Percentiles rank a stretch among this genome's conserved stretches.
Conservation (phyloP, 345 rosid species). For the Capsella bursapastoris region DNA sequence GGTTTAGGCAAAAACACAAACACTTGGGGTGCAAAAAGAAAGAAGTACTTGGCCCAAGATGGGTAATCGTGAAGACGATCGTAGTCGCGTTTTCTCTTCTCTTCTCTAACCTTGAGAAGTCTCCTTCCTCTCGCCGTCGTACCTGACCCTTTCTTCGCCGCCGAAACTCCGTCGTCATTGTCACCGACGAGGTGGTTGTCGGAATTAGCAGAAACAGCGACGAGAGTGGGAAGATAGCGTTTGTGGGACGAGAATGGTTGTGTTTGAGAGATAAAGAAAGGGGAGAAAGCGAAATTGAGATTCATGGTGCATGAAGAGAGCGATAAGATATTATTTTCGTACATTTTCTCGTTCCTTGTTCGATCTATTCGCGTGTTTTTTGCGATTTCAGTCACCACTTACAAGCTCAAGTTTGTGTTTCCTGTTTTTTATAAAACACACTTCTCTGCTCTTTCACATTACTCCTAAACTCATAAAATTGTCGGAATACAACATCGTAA, state of each 20-base stretch:
- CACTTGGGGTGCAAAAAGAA: constrained; percentile 34
- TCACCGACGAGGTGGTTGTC: constrained; percentile 19
- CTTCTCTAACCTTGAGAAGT: constrained; percentile 77
- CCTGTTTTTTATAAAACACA: background rate
- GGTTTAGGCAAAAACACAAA: constrained; percentile 38
- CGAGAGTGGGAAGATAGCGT: constrained; percentile 18
- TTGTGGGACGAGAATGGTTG: constrained; percentile 32
- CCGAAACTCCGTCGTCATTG: constrained; percentile 26
- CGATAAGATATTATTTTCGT: constrained; percentile 2
- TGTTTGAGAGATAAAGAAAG: constrained; percentile 1
- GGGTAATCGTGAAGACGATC: constrained; percentile 83
- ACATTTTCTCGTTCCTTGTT: constrained; percentile 27
- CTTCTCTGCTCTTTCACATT: background rate
- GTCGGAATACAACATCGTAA: background rate
- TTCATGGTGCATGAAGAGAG: constrained; percentile 15
- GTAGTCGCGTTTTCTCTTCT: constrained; percentile 79
- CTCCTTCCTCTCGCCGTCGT: constrained; percentile 94
- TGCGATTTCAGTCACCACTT: background rate
- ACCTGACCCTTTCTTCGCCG: constrained; percentile 61
- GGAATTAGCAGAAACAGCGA: constrained; percentile 30
- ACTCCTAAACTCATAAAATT: background rate
- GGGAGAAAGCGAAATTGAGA: constrained; percentile 34
- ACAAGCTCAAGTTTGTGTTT: constrained; percentile 11
- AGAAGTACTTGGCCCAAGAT: constrained; percentile 76
- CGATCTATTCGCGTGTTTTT: background rate